Base-by-base conservation (phyloP, 148 eudicot species). In the Amaranthus cruentus region DNA sequence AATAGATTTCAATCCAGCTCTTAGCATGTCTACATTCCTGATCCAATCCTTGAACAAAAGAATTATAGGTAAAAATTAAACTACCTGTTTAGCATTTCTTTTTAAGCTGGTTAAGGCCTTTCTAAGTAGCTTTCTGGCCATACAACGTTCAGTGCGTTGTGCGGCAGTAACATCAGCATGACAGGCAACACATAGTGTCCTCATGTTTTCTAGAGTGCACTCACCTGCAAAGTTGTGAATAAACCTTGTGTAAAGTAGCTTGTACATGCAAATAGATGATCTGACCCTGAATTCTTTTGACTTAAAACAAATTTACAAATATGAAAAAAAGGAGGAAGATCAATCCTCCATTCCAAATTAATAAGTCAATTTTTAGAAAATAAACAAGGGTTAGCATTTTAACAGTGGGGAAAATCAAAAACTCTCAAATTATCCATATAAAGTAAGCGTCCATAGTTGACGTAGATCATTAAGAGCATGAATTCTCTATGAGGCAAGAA, bases 171-270 rank as follows among this genome's bases (percentile, higher is more conserved):
- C 97, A 82, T 87, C 94, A 81, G 92, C 90, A 79, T 95, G 99
- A 73, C 99, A 95, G 62, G 88, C 89, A 70, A 95, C 91, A 82
- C 99, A 95, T 28, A 95, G 85, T 50, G 99, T 95, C 81, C 96
- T 85, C 94, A 95, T 82, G 83, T 92, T 95, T 79, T 95, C 97
- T 67, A 95, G 76, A 76, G 78, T 88, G 81, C 99, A 95, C 75
- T 95, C 96, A 69, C 99, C 99, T 95, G 87, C 63, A 69, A 58
- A 61, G 10, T 73, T 42, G 48, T 47, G 44, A 6, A 80, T 57
- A 63, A 61, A 51, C 15, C 56, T 66, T 14, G 57, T 65, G 62
- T 68, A 68, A 38, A 0, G 73, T 15, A 9, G 11, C 46, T 18
- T n/a, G 28, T 44, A 66, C 55, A 60, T 44, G 38, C 38, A 28